phyloP scores from a whole-genome alignment of 2,329 filamentous ascomycete species.

The Botrytis porri region DNA sequence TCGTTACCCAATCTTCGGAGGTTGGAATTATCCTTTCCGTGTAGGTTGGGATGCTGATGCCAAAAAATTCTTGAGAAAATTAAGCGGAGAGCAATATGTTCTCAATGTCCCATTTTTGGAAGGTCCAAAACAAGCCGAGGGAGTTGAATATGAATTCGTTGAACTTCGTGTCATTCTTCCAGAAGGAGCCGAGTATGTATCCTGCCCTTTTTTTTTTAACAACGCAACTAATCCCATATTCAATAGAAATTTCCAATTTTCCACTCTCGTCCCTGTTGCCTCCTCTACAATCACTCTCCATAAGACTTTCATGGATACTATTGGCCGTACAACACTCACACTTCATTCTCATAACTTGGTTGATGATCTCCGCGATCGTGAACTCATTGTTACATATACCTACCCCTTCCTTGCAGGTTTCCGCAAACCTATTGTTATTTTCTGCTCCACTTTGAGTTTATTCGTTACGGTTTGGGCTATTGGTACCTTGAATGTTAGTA shows the following conservation, averaged over 20 bases:
- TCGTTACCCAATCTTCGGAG: conserved; percentile 92
- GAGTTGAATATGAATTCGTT: conserved; percentile 79
- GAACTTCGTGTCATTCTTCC: conserved; percentile 81
- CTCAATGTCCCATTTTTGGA: conserved; percentile 91
- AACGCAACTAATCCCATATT: conserved; percentile 43
- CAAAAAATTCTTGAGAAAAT: conserved; percentile 68
- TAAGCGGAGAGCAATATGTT: conserved; percentile 66
- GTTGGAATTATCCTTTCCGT: conserved; percentile 97
- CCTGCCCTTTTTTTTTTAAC: conserved; percentile 42
- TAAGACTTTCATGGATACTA: conserved; percentile 89
- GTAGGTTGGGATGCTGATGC: conserved; percentile 93
- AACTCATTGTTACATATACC: conserved; percentile 84
- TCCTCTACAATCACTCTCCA: conserved; percentile 60
- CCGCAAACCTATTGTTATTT: conserved; percentile 83
- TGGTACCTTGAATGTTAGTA: conserved; percentile 45
- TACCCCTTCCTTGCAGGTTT: conserved; percentile 71
- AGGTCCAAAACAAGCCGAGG: conserved; percentile 82
- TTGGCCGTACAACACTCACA: conserved; percentile 78
- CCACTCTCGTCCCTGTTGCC: conserved; percentile 69
- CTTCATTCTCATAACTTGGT: conserved; percentile 83
- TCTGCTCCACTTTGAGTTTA: conserved; percentile 67
- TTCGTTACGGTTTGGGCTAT: conserved; percentile 74
- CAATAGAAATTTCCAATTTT: conserved; percentile 71
- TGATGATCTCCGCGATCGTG: conserved; percentile 82
- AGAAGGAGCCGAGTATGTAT: conserved; percentile 78